Percentiles rank a stretch among this genome's conserved stretches.
Conservation (phyloP, 805 yeast genomes). For the Cyberlindnera americana region DNA sequence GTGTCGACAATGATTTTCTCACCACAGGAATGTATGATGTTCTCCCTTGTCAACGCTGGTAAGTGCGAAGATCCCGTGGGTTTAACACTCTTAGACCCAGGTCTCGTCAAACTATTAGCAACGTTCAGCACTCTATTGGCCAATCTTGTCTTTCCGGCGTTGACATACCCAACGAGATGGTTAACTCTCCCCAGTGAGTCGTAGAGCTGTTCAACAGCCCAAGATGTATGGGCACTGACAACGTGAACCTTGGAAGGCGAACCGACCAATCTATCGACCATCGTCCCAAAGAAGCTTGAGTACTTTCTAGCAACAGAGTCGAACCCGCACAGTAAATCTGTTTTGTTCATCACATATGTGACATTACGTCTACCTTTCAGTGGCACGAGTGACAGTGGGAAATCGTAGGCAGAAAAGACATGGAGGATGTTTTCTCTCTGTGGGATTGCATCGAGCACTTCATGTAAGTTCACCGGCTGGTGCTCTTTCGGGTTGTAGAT, state of each 20-base stretch:
- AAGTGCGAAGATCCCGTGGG: conserved; percentile 38
- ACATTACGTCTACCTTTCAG: conserved; percentile 23
- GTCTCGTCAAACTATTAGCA: conserved; percentile 7
- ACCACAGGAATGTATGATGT: conserved; percentile 39
- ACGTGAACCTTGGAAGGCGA: conserved; percentile 34
- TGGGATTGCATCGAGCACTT: conserved; percentile 37
- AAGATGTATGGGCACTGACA: conserved; percentile 47
- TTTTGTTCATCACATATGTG: conserved; percentile 34
- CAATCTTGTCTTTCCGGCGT: conserved; percentile 66
- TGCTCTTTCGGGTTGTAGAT: conserved; percentile 35
- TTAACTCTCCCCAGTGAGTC: conserved; percentile 35
- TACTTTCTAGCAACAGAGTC: conserved; percentile 30
- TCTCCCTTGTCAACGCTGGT: conserved; percentile 70
- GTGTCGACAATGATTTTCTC: conserved; percentile 33
- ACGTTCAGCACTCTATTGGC: conserved; percentile 43
- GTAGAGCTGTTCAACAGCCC: conserved; percentile 46
- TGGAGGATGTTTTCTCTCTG: conserved; percentile 47
- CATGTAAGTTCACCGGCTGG: conserved; percentile 28
- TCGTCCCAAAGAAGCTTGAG: conserved; percentile 31
- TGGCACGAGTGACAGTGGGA: conserved; percentile 48
- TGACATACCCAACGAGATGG: conserved; percentile 62
- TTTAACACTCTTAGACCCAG: conserved; percentile 16
- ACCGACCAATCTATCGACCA: conserved; percentile 33
- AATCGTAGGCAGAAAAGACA: conserved; percentile 64
- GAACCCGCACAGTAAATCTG: conserved; percentile 41